These are phyloP conservation scores for Trichoderma parareesei DNA, from an alignment of 495 filamentous ascomycete genomes.

Conservation along the genomic window DNA sequence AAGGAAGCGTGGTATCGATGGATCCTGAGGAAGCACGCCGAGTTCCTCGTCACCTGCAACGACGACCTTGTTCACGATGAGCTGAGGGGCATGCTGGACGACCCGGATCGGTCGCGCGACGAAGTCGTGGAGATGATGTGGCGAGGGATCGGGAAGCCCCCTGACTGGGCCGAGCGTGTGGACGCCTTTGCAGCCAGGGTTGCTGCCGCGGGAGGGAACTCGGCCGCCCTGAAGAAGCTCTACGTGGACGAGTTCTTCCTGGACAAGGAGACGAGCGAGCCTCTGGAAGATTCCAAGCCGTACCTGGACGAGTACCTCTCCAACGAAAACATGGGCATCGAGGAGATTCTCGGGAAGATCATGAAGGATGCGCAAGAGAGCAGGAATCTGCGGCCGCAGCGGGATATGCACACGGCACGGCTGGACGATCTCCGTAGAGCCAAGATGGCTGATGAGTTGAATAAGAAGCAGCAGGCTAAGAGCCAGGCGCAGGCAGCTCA, in stretches of 20 bases:
- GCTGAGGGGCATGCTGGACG: slow-evolving; percentile 19
- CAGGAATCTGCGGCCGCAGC: slow-evolving; percentile 25
- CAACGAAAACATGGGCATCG: slow-evolving; percentile 23
- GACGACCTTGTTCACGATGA: slow-evolving; percentile 19
- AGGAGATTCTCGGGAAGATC: slow-evolving; percentile 30
- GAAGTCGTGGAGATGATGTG: slow-evolving; percentile 14
- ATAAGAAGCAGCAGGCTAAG: slow-evolving; percentile 8
- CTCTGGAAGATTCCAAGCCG: slow-evolving; percentile 22
- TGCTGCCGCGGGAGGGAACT: slow-evolving; percentile 12
- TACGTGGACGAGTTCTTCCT: slow-evolving; percentile 31
- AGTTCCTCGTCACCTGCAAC: slow-evolving; percentile 12
- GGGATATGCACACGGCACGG: slow-evolving; percentile 26
- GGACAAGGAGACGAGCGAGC: slow-evolving; percentile 16
- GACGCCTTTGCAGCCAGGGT: slow-evolving; percentile 17
- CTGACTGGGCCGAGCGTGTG: slow-evolving; percentile 16
- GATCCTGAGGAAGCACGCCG: slow-evolving; percentile 19
- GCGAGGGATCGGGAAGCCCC: slow-evolving; percentile 13
- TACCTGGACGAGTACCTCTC: slow-evolving; percentile 32
- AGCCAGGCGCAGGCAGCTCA: slow-evolving; percentile 17
- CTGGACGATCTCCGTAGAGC: slow-evolving; percentile 35
- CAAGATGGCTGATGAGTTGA: slow-evolving; percentile 31
- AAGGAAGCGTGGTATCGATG: slow-evolving; percentile 33
- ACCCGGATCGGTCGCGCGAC: slow-evolving; percentile 15
- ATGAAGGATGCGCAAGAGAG: slow-evolving; percentile 28
- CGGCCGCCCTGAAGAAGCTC: slow-evolving; percentile 14